Percentiles rank a stretch among this genome's conserved stretches.
These are phyloP conservation scores for Trichocladium antarcticum DNA, from an alignment of 495 filamentous ascomycete species.

Conservation along the genomic window DNA sequence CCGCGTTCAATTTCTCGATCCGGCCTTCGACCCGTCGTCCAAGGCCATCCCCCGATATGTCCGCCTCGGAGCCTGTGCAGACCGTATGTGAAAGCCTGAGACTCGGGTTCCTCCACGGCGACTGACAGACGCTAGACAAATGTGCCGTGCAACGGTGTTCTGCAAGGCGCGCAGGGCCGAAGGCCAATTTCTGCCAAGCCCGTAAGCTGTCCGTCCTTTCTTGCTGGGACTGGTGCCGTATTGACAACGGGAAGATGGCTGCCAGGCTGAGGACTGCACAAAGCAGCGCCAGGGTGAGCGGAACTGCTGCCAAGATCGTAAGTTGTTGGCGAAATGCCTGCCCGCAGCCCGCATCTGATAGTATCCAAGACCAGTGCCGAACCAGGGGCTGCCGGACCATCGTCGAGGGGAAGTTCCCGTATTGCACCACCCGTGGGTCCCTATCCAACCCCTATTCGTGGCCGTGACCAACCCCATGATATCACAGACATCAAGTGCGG, in stretches of 20 bases:
- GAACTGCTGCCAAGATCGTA: slow-evolving; percentile 20
- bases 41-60: slow-evolving; percentile 12
- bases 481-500: slow-evolving; percentile 18
- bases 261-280: slow-evolving; percentile 17
- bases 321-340: neutral
- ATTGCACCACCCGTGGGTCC: slow-evolving; percentile 18
- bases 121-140: slow-evolving; percentile 18
- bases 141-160: slow-evolving; percentile 15
- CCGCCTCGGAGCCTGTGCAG: slow-evolving; percentile 19
- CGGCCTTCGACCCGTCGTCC: slow-evolving; percentile 12
- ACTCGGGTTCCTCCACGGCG: neutral
- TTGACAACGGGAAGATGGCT: slow-evolving; percentile 11
- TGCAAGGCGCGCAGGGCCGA: slow-evolving; percentile 1
- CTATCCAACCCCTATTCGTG: neutral
- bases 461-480: neutral
- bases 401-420: slow-evolving; percentile 13
- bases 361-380: slow-evolving; percentile 14
- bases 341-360: neutral
- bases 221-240: neutral
- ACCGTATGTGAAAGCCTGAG: slow-evolving; percentile 13
- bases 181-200: slow-evolving; percentile 9
- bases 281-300: slow-evolving; percentile 13
- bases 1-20: slow-evolving; percentile 18
- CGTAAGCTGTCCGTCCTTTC: slow-evolving; percentile 9
- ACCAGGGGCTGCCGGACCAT: slow-evolving; percentile 14